Percentiles rank a stretch among this genome's conserved stretches.
These are phyloP conservation scores for Eutrema heterophyllum DNA, from an alignment of 345 rosid genomes.

Conservation along the genomic window DNA sequence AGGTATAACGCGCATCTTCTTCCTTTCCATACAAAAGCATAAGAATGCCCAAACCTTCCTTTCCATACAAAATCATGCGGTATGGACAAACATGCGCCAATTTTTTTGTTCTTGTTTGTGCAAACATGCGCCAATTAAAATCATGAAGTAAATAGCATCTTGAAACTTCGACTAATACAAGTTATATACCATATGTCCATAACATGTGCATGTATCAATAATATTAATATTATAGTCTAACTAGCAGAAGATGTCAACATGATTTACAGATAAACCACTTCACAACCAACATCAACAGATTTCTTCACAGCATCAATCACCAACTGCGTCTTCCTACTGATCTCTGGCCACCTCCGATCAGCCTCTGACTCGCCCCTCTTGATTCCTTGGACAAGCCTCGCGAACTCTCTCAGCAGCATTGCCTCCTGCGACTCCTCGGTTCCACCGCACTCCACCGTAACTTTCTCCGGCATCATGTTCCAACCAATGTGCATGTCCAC, in stretches of 20 bases:
- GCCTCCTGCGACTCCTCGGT: slow-evolving; percentile 54
- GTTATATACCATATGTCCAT: not conserved
- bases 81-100: no score
- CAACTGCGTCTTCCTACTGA: slow-evolving; percentile 58
- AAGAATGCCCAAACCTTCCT: no score
- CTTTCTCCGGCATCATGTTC: slow-evolving; percentile 50
- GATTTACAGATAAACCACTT: slow-evolving; percentile 38
- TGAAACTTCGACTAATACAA: not conserved
- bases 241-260: not conserved
- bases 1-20: no score
- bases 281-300: slow-evolving; percentile 54
- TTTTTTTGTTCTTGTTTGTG: no score
- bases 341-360: slow-evolving; percentile 50
- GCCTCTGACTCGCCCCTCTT: slow-evolving; percentile 19
- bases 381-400: slow-evolving; percentile 38
- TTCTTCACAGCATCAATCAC: slow-evolving; percentile 56
- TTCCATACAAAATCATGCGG: no score
- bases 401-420: slow-evolving; percentile 50
- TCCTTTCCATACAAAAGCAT: no score
- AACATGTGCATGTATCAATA: not conserved
- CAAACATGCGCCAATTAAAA: no score
- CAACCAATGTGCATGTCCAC: slow-evolving; percentile 58
- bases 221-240: not conserved
- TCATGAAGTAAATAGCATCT: no score
- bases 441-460: slow-evolving; percentile 24